phyloP scores from a whole-genome alignment of 805 yeast genomes.

The Metschnikowia lachancei region DNA sequence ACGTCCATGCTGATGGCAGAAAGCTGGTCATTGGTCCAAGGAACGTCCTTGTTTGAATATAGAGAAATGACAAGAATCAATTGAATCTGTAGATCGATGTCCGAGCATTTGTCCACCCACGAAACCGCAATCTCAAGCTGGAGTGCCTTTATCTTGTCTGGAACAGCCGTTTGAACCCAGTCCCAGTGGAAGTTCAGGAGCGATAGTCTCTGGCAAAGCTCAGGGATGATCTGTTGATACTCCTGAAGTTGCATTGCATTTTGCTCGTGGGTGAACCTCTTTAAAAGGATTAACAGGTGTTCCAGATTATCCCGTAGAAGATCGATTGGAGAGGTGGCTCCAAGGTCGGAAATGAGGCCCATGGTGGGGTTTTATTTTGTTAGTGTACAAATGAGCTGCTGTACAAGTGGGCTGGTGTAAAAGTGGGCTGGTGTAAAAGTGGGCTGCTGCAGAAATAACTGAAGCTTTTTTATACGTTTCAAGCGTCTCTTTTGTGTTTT shows the following conservation, averaged over 20 bases:
- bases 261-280: not conserved
- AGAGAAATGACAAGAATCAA: conserved; percentile 15
- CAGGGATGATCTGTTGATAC: not conserved
- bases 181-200: conserved; percentile 2
- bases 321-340: conserved; percentile 1
- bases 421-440: too few relatives aligned
- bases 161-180: conserved; percentile 6
- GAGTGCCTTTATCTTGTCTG: not conserved
- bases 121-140: conserved; percentile 11
- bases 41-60: conserved; percentile 29
- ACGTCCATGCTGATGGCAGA: conserved; percentile 5
- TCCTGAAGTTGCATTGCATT: not conserved
- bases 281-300: conserved; percentile 3
- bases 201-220: conserved; percentile 1
- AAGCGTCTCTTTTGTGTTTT: too few relatives aligned
- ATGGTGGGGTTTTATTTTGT: not conserved
- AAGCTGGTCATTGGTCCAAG: conserved; percentile 25
- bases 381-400: too few relatives aligned
- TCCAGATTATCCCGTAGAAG: conserved; percentile 9
- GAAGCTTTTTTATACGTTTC: too few relatives aligned
- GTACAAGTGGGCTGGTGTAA: too few relatives aligned
- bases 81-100: conserved; percentile 5
- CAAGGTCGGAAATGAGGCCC: conserved; percentile 3
- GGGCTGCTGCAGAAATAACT: too few relatives aligned
- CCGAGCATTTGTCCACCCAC: conserved; percentile 5